Evolutionary conservation across 2,329 filamentous ascomycete species (phyloP), one percentile per base, ranked within the genome.

Genomic region (Penicillium decumbens): DNA sequence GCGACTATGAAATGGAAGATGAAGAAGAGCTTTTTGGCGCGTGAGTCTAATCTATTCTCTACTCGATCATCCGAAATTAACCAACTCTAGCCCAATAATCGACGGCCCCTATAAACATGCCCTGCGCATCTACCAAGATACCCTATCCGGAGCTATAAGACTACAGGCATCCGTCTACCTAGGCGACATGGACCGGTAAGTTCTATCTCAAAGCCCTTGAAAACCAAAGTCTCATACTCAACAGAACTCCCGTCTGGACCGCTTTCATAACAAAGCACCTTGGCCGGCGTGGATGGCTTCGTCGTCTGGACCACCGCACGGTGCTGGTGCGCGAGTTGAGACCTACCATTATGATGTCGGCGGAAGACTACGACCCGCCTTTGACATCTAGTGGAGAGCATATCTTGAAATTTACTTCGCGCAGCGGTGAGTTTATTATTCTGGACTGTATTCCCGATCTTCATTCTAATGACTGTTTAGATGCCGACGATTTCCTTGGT

Each of bases 211-310:
- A 23, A 8, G 37, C n/a, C 37, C 20, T 20, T 9, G n/a, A 15
- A 39, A 45, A 18, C 3, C 2, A 7, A 20, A 24, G 32, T 32
- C 37, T 48, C 30, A 42, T 15, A 18, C 4, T 35, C 30, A 1
- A 15, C 42, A 76, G 74, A 18, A 77, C 79, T 2, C 81, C 81
- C 0, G 77, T 84, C 47, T 84, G 81, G 81, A 84, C 80, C 2
- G 77, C 78, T 0, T 81, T 81, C 52, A 71, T 81, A 18, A 77
- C 76, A 1, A 65, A 74, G 23, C 73, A 76, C 47, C 65, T 80
- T 29, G 65, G 67, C 25, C 68, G 72, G 44, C 71, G 65, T 4
- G 68, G 66, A 29, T 82, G 80, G 78, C 71, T 79, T 50, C 72
- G 71, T 35, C 66, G 64, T 9, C 57, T 72, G 1, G 70, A 69